Percentiles rank a stretch among this genome's conserved stretches.
Conservation (phyloP, 192 early-diverging fungal species). For the Borealophlyctis nickersoniae region DNA sequence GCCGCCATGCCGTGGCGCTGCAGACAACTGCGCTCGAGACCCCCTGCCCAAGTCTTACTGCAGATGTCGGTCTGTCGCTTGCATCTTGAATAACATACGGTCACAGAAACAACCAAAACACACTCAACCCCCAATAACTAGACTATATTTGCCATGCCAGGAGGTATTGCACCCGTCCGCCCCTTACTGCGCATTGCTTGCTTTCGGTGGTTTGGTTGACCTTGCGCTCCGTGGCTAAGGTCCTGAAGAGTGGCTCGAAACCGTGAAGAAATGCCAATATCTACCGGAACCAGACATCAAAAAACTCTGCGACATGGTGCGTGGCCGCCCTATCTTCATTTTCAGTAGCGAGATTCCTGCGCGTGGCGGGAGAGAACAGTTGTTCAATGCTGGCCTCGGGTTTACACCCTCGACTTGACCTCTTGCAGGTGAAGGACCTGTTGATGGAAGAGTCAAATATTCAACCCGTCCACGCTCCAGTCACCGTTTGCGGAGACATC, state of each 20-base stretch:
- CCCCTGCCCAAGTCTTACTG: too few species aligned
- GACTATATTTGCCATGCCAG: too few species aligned
- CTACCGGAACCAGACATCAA: slow-evolving; percentile 94
- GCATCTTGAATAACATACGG: too few species aligned
- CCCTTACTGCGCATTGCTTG: too few species aligned
- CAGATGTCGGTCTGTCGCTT: too few species aligned
- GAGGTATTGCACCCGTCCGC: too few species aligned
- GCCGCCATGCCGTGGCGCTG: too few species aligned
- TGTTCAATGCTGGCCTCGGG: not conserved
- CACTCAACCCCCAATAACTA: too few species aligned
- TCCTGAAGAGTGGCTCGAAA: slow-evolving; percentile 95
- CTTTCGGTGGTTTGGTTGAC: too few species aligned
- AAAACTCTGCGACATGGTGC: slow-evolving; percentile 94
- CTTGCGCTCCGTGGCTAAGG: slow-evolving; percentile 36
- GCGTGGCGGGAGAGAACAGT: not conserved
- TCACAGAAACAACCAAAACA: too few species aligned
- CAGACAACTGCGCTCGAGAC: too few species aligned
- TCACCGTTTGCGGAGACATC: slow-evolving; percentile 89
- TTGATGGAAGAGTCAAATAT: slow-evolving; percentile 99
- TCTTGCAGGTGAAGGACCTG: slow-evolving; percentile 83
- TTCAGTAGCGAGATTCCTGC: not conserved
- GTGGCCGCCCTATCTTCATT: not conserved
- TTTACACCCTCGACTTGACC: not conserved
- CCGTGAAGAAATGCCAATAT: slow-evolving; percentile 87
- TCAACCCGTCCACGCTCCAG: slow-evolving; percentile 95